Evolutionary conservation across 2,329 filamentous ascomycete species (phyloP), one percentile per base, ranked within the genome.

Genomic region (Ilyonectria destructans): DNA sequence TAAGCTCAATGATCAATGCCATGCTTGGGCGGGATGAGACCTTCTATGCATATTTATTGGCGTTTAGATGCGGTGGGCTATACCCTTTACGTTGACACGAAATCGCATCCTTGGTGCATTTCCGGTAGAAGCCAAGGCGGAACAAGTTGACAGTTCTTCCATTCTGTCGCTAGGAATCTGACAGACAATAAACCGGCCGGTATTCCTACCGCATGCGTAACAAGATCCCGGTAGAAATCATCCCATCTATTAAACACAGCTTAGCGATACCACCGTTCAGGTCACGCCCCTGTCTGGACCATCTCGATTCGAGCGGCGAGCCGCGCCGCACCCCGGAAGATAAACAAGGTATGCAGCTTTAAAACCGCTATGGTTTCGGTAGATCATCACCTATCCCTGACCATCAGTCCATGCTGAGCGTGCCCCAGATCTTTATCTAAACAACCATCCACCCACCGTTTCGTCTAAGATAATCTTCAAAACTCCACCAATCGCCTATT

Each of bases 401-500:
- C 48, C 37, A 63, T 60, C 31, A 51, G 45, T 64, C 48, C 35
- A 65, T 67, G 46, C 40, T 48, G 46, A 21, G 31, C 21, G 52
- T 37, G 13, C 56, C 72, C 68, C 69, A 65, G 59, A 48, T 69
- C 29, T 43, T 55, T 57, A 40, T 58, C 35, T 60, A 26, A 43
- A 23, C 35, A 46, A 35, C 51, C 33, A 58, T 55, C 55, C 45
- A n/a, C 67, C 17, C 65, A 58, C 54, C 23, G 62, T 67, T 72
- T 64, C 45, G 48, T 31, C 63, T 37, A 17, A 37, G 62, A 52
- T 51, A 63, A 43, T 17, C 48, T 37, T 57, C 43, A 62, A 70
- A 60, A 59, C 59, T 70, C 70, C 70, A 72, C 70, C 68, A 70
- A 72, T 70, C 56, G 63, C 55, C 46, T 17, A 59, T 56, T 63